Evolutionary conservation across 257 asterid species (phyloP), one percentile per base, ranked within the genome.

Genomic region (Lavandula angustifolia): DNA sequence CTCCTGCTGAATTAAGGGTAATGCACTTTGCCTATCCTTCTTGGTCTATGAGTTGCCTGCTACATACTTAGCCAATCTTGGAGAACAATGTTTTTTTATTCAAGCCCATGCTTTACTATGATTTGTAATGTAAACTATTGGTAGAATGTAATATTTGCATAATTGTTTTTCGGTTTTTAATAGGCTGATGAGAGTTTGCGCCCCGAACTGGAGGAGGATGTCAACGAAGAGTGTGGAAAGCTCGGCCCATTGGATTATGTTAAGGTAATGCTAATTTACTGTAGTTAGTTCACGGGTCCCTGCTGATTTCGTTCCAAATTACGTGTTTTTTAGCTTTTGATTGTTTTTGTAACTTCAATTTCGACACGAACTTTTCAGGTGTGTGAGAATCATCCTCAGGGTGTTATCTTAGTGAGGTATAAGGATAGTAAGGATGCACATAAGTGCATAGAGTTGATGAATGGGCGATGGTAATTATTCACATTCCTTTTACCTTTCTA

Each of bases 1-100:
- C 91, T 54, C 94, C 98, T 14, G 85, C 94, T 62, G 96, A 89
- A 74, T 62, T 92, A 78, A 81, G 95, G 96, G 96, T 92, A 89
- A 64, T 46, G 13, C 65, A 64, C 57, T 55, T 17, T 11, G 42
- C 63, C 9, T 38, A 22, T 62, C 18, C 33, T 75, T 53, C 46
- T 27, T 38, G 41, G 61, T 34, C 9, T 7, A 60, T 9, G 32
- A 14, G 32, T 4, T 52, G 44, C 40, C 54, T 41, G 48, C 35
- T 38, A 22, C 35, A 29, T 13, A 4, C 14, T 34, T 27, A 35
- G 49, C 46, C 18, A 11, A 54, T 42, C 38, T 46, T 3, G 31
- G 16, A 7, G 5, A 34, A 2, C 27, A 13, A 22, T 37, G 4
- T 43, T 7, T 22, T n/a, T 38, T 65, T 65, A 58, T 40, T 50